Evolutionary conservation across 2,329 filamentous ascomycete species (phyloP).

Genomic region (Alternaria infectoria): DNA sequence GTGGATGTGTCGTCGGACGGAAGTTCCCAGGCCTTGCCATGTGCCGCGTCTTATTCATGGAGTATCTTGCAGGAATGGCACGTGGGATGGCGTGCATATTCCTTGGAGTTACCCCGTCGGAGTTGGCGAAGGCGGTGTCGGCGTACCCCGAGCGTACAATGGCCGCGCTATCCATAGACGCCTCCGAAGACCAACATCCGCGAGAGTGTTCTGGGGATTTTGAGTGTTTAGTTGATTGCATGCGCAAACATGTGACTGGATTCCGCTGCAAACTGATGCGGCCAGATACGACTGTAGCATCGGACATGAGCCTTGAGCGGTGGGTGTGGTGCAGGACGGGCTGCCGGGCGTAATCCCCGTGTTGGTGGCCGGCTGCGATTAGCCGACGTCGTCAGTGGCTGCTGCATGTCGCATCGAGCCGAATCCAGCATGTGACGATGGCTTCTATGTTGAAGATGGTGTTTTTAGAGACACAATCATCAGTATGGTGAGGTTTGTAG

Average conservation of each 20-base stretch:
- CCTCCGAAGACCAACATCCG: background rate
- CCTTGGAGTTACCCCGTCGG: conserved; percentile 3
- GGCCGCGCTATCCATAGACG: background rate
- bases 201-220: background rate
- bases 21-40: conserved; percentile 9
- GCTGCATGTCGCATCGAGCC: background rate
- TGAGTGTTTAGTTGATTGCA: background rate
- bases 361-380: conserved; percentile 5
- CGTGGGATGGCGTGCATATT: conserved; percentile 5
- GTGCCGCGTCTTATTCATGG: conserved; percentile 7
- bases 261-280: background rate
- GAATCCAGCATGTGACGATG: background rate
- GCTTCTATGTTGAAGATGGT: background rate
- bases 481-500: background rate
- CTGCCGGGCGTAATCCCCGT: conserved; percentile 5
- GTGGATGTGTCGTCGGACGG: background rate
- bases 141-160: background rate
- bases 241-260: background rate
- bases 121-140: background rate
- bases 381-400: conserved; percentile 2
- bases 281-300: background rate
- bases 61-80: background rate
- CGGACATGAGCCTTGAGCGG: background rate
- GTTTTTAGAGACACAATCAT: background rate
- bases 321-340: background rate